Conservation (phyloP, 345 rosid genomes). For the Hibiscus trionum region DNA sequence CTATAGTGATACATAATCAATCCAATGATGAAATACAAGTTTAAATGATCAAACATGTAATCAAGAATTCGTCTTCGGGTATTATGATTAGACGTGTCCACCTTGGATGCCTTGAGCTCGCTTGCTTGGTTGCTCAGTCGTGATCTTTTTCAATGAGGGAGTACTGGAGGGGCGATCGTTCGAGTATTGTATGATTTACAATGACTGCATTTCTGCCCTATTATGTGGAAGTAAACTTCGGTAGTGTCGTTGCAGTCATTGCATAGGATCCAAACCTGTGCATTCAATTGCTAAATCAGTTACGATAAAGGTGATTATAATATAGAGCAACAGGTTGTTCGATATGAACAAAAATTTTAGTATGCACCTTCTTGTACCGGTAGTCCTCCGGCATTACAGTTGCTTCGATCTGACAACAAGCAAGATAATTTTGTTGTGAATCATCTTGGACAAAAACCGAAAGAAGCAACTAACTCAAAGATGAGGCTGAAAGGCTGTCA, state of each 20-base stretch:
- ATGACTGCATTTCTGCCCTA: slow-evolving; percentile 89
- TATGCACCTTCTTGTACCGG: slow-evolving; percentile 63
- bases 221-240: slow-evolving; percentile 79
- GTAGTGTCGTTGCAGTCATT: slow-evolving; percentile 97
- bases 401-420: slow-evolving; percentile 58
- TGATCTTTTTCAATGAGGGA: slow-evolving; percentile 47
- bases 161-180: slow-evolving; percentile 70
- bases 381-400: slow-evolving; percentile 86
- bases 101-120: not conserved
- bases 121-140: not conserved
- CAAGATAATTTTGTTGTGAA: not conserved
- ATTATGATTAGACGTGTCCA: not conserved
- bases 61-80: not conserved
- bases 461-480: not conserved
- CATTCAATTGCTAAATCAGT: not conserved
- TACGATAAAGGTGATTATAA: not conserved
- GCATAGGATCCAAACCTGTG: slow-evolving; percentile 98
- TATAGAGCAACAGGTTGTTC: not conserved
- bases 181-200: slow-evolving; percentile 93
- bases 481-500: not conserved
- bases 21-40: not conserved
- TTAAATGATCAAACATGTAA: slow-evolving; percentile 6
- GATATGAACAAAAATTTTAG: slow-evolving; percentile 8
- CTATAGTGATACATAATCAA: not conserved
- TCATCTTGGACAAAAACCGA: not conserved